These are phyloP conservation scores for Neofusicoccum umdonicola DNA, from an alignment of 2,329 filamentous ascomycete genomes.

Conservation along the genomic window DNA sequence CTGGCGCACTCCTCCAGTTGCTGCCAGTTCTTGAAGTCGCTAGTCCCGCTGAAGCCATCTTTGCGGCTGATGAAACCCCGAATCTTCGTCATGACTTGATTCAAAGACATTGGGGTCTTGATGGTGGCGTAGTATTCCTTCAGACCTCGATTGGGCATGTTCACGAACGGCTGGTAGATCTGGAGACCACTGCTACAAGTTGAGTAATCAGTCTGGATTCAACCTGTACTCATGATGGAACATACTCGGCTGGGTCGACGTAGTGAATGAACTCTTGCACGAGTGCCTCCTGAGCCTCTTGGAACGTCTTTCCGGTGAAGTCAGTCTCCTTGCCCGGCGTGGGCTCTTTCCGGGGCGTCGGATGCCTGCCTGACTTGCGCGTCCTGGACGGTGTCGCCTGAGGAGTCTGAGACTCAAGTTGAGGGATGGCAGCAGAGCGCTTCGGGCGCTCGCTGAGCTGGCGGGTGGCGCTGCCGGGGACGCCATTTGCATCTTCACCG, in stretches of 20 bases:
- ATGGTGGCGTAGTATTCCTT: conserved; percentile 88
- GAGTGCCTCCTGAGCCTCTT: conserved; percentile 83
- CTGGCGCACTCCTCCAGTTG: conserved; percentile 76
- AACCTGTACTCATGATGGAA: not conserved
- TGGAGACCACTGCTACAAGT: conserved; percentile 56
- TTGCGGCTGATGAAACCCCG: conserved; percentile 67
- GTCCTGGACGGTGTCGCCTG: conserved; percentile 17
- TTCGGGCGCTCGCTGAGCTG: conserved; percentile 19
- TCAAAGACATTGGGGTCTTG: conserved; percentile 74
- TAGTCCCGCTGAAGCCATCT: conserved; percentile 56
- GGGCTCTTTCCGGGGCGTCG: conserved; percentile 28
- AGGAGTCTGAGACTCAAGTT: not conserved
- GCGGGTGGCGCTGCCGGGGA: not conserved
- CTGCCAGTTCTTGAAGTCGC: conserved; percentile 79
- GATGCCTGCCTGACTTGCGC: conserved; percentile 25
- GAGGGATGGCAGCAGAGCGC: not conserved
- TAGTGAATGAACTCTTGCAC: conserved; percentile 69
- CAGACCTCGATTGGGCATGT: conserved; percentile 70
- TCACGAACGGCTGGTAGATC: conserved; percentile 72
- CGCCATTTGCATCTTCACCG: conserved; percentile 26
- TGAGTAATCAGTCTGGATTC: not conserved
- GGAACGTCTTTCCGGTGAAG: conserved; percentile 73
- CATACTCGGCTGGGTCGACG: conserved; percentile 50
- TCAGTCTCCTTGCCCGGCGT: conserved; percentile 45
- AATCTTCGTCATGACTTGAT: conserved; percentile 72